These are phyloP conservation scores for Sphagnum fallax DNA, from an alignment of 228 moss, liverwort and hornwort genomes.

Conservation along the genomic window DNA sequence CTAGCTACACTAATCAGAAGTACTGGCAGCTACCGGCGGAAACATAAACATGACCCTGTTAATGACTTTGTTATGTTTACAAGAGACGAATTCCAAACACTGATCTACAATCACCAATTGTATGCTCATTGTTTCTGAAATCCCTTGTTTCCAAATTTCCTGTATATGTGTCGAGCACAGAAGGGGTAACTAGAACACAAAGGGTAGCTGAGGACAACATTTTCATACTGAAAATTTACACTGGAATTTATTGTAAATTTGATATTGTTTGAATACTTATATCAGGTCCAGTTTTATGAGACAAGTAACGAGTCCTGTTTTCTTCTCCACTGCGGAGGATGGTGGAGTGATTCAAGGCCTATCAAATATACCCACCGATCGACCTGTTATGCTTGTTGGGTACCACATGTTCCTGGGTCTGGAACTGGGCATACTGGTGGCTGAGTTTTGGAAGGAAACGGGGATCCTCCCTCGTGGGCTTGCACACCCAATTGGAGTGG, in stretches of 20 bases:
- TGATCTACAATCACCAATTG: no score
- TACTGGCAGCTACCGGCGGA: constrained; percentile 42
- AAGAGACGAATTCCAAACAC: constrained; percentile 15
- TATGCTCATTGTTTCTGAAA: no score
- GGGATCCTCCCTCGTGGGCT: constrained; percentile 58
- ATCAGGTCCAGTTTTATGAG: constrained; percentile 31
- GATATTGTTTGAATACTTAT: no score
- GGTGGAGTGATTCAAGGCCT: constrained; percentile 55
- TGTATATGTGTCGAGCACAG: no score
- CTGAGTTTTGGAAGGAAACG: constrained; percentile 43
- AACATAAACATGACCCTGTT: constrained; percentile 32
- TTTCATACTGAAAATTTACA: no score
- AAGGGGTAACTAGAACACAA: no score
- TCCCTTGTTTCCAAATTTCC: no score
- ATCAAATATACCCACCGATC: constrained; percentile 47
- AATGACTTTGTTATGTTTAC: constrained; percentile 52
- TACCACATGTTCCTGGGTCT: constrained; percentile 81
- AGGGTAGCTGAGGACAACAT: no score
- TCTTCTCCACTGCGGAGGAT: constrained; percentile 32
- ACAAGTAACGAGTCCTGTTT: constrained; percentile 67
- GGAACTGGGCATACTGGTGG: constrained; percentile 52
- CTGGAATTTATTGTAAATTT: no score
- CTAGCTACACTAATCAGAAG: constrained; percentile 54
- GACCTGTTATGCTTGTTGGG: constrained; percentile 80
- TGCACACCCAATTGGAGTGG: constrained; percentile 33